Percentiles rank a stretch among this genome's conserved stretches.
Evolutionary conservation across 495 filamentous ascomycete species (phyloP).

Genomic region (Penicillium bovifimosum): DNA sequence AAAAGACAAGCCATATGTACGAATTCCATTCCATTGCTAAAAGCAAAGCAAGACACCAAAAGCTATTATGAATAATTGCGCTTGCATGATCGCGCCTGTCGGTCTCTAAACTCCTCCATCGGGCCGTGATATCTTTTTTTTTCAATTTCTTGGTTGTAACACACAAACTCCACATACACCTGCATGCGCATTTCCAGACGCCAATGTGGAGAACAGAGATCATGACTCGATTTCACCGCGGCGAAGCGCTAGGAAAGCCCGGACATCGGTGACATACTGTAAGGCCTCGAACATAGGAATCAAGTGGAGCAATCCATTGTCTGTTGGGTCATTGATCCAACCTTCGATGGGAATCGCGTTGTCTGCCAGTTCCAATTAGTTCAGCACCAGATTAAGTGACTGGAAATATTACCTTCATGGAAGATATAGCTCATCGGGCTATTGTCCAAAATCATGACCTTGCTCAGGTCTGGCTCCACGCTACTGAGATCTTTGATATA

Average conservation of each 20-base stretch:
- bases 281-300: conserved; percentile 91
- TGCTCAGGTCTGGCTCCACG: conserved; percentile 91
- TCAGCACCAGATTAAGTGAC: background rate
- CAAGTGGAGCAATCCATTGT: conserved; percentile 88
- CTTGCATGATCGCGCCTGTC: conserved; percentile 2
- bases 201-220: conserved; percentile 5
- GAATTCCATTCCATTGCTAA: background rate
- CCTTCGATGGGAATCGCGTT: conserved; percentile 35
- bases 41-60: background rate
- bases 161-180: conserved; percentile 19
- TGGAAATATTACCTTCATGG: conserved; percentile 70
- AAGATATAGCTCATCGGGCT: conserved; percentile 98
- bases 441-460: conserved; percentile 98
- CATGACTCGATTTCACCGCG: conserved; percentile 66
- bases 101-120: background rate
- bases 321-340: conserved; percentile 44
- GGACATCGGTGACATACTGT: conserved; percentile 93
- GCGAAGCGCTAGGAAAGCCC: conserved; percentile 79
- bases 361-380: conserved; percentile 19
- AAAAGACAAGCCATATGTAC: background rate
- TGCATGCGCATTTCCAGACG: conserved; percentile 15
- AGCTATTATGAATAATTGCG: conserved; percentile 8
- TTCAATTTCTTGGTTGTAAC: conserved; percentile 11
- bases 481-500: conserved; percentile 97
- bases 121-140: background rate